phyloP scores from a whole-genome alignment of 2,329 filamentous ascomycete genomes.

The Colletotrichum acutatum region DNA sequence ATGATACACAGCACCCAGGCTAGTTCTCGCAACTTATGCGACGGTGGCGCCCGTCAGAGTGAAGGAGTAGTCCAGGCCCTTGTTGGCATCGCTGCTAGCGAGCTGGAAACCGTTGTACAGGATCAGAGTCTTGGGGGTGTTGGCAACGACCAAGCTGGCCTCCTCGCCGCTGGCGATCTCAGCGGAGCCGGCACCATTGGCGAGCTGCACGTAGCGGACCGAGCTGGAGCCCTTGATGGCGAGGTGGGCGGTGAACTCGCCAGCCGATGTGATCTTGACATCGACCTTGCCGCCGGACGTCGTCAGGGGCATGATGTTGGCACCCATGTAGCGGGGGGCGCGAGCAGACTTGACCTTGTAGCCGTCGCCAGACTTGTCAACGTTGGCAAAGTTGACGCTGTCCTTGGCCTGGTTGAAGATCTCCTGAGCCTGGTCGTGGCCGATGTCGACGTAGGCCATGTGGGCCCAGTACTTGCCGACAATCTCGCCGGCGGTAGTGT shows the following conservation, averaged over 20 bases:
- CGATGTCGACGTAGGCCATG: constrained; percentile 64
- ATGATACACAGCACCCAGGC: not conserved
- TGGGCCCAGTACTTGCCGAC: constrained; percentile 62
- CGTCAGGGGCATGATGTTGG: constrained; percentile 59
- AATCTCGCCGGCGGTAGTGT: constrained; percentile 49
- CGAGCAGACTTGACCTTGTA: constrained; percentile 56
- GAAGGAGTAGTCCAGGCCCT: constrained; percentile 52
- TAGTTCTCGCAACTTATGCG: not conserved
- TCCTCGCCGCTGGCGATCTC: constrained; percentile 51
- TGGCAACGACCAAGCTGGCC: constrained; percentile 57
- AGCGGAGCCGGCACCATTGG: constrained; percentile 47
- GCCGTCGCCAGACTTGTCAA: constrained; percentile 48
- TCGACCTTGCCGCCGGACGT: constrained; percentile 45
- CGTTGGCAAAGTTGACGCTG: constrained; percentile 53
- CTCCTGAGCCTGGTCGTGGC: constrained; percentile 52
- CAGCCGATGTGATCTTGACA: constrained; percentile 48
- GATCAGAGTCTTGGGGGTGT: constrained; percentile 56
- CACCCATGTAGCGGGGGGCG: constrained; percentile 59
- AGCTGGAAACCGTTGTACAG: constrained; percentile 56
- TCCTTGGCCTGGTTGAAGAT: constrained; percentile 49
- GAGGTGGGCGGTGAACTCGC: constrained; percentile 53
- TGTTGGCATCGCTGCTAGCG: constrained; percentile 46
- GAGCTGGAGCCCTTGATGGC: constrained; percentile 46
- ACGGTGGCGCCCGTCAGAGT: constrained; percentile 46
- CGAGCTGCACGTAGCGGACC: constrained; percentile 50